phyloP scores from a whole-genome alignment of 2,329 filamentous ascomycete species.

The Sporothrix euskadiensis region DNA sequence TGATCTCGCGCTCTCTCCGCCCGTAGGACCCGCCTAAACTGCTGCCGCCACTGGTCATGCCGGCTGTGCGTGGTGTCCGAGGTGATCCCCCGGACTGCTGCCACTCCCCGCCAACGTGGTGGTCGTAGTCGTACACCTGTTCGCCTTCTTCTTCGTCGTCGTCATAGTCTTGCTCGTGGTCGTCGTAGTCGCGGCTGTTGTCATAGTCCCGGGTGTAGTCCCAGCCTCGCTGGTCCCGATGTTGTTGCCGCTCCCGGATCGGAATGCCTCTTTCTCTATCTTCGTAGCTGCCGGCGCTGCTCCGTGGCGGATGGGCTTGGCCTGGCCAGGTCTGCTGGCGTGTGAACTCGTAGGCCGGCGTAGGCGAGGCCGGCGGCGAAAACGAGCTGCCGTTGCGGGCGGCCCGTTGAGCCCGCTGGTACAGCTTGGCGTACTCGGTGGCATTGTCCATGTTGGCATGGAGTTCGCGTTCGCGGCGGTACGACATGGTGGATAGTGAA shows the following conservation, averaged over 20 bases:
- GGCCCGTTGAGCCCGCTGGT: constrained; percentile 27
- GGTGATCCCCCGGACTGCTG: constrained; percentile 28
- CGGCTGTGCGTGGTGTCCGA: constrained; percentile 27
- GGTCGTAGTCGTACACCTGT: constrained; percentile 8
- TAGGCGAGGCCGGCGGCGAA: constrained; percentile 28
- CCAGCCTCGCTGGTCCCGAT: not conserved
- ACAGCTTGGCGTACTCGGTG: constrained; percentile 27
- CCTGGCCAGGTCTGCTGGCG: constrained; percentile 26
- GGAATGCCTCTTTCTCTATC: constrained; percentile 26
- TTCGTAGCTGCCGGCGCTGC: constrained; percentile 28
- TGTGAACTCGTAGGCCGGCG: constrained; percentile 27
- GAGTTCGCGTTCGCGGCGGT: constrained; percentile 26
- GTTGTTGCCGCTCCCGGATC: constrained; percentile 10
- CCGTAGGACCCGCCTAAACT: constrained; percentile 22
- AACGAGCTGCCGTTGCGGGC: constrained; percentile 26
- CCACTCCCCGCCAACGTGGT: constrained; percentile 20
- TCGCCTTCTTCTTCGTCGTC: constrained; percentile 22
- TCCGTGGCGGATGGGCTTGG: not conserved
- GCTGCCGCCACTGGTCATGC: constrained; percentile 18
- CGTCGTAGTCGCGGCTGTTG: not conserved
- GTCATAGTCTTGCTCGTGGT: constrained; percentile 17
- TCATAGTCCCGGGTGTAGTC: not conserved
- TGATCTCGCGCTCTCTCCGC: constrained; percentile 17
- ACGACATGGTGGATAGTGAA: constrained; percentile 13
- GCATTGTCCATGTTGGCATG: constrained; percentile 18